Evolutionary conservation across 2,329 filamentous ascomycete genomes (phyloP), one percentile per base, ranked within the genome.

Genomic region (Microcyclosporella mali): DNA sequence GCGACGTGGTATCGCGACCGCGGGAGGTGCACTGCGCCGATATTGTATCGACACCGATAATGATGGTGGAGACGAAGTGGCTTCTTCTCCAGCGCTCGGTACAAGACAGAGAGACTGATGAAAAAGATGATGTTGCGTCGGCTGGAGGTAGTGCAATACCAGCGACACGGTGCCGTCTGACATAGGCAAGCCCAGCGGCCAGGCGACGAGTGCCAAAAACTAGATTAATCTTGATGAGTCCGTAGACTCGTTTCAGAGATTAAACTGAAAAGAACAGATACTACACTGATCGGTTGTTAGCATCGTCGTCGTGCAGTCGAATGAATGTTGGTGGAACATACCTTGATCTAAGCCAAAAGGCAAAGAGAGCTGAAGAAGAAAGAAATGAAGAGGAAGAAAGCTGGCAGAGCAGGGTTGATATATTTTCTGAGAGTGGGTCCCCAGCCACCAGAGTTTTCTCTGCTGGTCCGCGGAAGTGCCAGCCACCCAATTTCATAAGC

Each of bases 261-360:
- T 50, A 50, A 47, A 47, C 44, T 47, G 41, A 48, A 45, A 47
- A 51, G 41, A 48, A 51, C 45, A 45, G 45, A 44, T 45, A 44
- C 37, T 47, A 44, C 34, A 40, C 37, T 44, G 37, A 47, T 41
- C 43, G 29, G 17, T 10, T 33, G 37, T 37, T 31, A 31, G 39
- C 12, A 38, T 27, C n/a, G n/a, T 6, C 17, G 17, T 25, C 19
- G 16, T 21, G 29, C 18, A 21, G 15, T 6, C 10, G 12, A 31
- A 25, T 27, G 10, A 28, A 4, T 14, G 25, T 37, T 15, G 21
- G 17, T 14, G 21, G 16, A 19, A 31, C 25, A 19, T 41, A 33
- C 36, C n/a, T n/a, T n/a, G n/a, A n/a, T n/a, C 40, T 47, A 38
- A 42, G 36, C 36, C 40, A 50, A 37, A 44, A 46, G 40, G 18